Evolutionary conservation across 129 eudicot genomes (phyloP), one percentile per base, ranked within the genome.

Genomic region (Artemisia annua): DNA sequence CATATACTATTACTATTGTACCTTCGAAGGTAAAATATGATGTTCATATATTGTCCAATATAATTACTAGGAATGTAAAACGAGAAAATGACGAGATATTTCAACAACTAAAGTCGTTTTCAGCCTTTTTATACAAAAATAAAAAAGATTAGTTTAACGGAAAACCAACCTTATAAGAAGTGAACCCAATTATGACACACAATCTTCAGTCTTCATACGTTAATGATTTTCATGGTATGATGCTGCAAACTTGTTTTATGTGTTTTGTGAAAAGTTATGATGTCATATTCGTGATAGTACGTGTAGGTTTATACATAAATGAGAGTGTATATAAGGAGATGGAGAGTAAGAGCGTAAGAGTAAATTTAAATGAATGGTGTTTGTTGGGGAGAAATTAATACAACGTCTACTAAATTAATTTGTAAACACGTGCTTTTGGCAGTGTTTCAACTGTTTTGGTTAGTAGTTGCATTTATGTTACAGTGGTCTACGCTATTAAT

Each of bases 381-480:
- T 56, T 18, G 62, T 56, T 56, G 62, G 61, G 6, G 61, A 17
- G 61, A 55, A 16, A 55, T 55, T 18, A 55, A 55, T 55, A 17
- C 61, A 55, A 55, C 61, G 61, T 8, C 22, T 55, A 55, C 26
- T 16, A 1, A 55, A 17, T 8, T 55, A 0, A 55, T 55, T 55
- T 55, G 61, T 16, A 55, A 16, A 16, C 61, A 55, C 61, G 22
- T 55, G 61, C 28, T 18, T 55, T 55, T 18, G 22, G 22, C 61
- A 16, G 61, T 22, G 22, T 7, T 55, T 7, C 61, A 55, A 16
- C 61, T 0, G 22, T 8, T 16, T 1, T 55, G 3, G 22, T 55
- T 55, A 28, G 61, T 55, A 55, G 61, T 3, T 55, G 61, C 61
- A 55, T 55, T 55, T 16, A 55, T 17, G 61, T 55, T 55, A 17